Conservation (phyloP, 495 filamentous ascomycete species). For the Hypoxylon rickii region DNA sequence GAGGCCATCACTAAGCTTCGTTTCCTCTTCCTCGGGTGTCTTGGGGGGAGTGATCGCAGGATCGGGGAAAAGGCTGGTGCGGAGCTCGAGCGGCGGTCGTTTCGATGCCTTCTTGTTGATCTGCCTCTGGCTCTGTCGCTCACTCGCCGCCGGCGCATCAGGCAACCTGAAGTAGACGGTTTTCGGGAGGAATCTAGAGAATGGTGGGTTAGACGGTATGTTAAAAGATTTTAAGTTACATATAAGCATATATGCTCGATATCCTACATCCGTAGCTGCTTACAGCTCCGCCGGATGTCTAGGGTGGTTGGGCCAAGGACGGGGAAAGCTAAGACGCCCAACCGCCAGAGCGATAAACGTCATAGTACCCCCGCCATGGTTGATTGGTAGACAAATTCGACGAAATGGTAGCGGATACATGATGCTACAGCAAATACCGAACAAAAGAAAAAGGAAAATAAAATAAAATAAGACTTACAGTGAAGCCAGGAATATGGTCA, state of each 20-base stretch:
- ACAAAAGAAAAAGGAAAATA: slow-evolving; percentile 2
- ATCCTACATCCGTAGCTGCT: no score
- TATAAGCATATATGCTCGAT: no score
- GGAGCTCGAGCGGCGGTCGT: slow-evolving; percentile 40
- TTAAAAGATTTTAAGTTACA: no score
- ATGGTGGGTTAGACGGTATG: slow-evolving; percentile 5
- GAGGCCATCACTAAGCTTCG: slow-evolving; percentile 54
- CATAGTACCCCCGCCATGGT: no score
- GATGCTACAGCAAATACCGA: not conserved
- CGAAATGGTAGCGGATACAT: not conserved
- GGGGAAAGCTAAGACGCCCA: no score
- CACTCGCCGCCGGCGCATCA: slow-evolving; percentile 41
- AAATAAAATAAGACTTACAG: slow-evolving; percentile 61
- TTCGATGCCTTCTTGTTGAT: slow-evolving; percentile 31
- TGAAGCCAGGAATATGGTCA: slow-evolving; percentile 85
- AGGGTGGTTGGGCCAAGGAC: no score
- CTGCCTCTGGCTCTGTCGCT: slow-evolving; percentile 39
- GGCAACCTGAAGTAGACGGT: slow-evolving; percentile 76
- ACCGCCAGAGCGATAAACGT: no score
- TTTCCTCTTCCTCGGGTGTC: slow-evolving; percentile 61
- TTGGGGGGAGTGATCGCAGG: slow-evolving; percentile 57
- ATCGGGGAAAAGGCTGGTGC: slow-evolving; percentile 53
- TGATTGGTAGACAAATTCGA: no score
- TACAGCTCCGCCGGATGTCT: no score
- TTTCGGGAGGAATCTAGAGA: slow-evolving; percentile 79